Evolutionary conservation across 805 yeast species (phyloP).

Genomic region (Scheffersomyces stipitis): DNA sequence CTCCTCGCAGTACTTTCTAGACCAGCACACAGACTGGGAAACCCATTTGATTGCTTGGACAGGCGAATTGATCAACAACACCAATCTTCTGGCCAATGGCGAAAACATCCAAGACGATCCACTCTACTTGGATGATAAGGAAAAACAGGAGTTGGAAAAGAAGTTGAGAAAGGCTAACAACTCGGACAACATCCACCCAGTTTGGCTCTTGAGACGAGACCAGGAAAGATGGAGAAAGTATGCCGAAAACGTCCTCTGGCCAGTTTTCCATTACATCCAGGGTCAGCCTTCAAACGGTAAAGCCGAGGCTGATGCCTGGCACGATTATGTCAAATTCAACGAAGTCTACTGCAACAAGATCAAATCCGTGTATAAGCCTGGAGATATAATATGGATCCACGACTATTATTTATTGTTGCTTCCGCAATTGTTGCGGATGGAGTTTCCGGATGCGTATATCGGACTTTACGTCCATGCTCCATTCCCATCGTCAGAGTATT

Average conservation of each 20-base stretch:
- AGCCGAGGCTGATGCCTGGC: slow-evolving; percentile 72
- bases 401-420: slow-evolving; percentile 81
- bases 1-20: slow-evolving; percentile 67
- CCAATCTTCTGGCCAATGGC: slow-evolving; percentile 12
- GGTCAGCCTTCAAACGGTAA: slow-evolving; percentile 69
- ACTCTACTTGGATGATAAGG: slow-evolving; percentile 54
- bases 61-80: slow-evolving; percentile 65
- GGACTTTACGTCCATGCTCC: slow-evolving; percentile 86
- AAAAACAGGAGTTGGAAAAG: slow-evolving; percentile 50
- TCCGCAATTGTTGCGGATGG: slow-evolving; percentile 82
- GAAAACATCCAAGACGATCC: slow-evolving; percentile 55
- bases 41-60: slow-evolving; percentile 93
- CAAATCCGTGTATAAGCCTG: slow-evolving; percentile 71
- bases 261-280: slow-evolving; percentile 89
- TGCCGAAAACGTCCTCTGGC: slow-evolving; percentile 92
- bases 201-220: slow-evolving; percentile 81
- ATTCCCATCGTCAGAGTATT: slow-evolving; percentile 94
- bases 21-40: slow-evolving; percentile 76
- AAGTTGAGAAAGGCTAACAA: slow-evolving; percentile 47
- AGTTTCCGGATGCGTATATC: slow-evolving; percentile 67
- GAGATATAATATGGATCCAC: slow-evolving; percentile 91
- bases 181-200: slow-evolving; percentile 68
- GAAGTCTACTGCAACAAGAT: slow-evolving; percentile 86
- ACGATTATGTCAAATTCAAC: slow-evolving; percentile 85
- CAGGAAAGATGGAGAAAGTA: slow-evolving; percentile 84